phyloP scores from a whole-genome alignment of 2,329 filamentous ascomycete species.

The Arthroderma uncinatum region DNA sequence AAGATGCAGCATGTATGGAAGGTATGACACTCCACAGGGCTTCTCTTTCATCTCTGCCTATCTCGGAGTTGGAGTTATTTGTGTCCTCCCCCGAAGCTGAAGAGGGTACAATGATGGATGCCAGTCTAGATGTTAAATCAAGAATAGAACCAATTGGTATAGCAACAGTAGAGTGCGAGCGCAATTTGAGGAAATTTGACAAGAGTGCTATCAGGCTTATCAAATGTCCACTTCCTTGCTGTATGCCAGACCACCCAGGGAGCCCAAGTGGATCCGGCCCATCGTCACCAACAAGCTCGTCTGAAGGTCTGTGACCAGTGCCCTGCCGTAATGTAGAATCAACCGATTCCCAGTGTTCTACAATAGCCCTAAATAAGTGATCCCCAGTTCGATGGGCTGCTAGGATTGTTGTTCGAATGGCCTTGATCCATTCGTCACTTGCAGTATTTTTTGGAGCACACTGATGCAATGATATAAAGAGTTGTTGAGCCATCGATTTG shows the following conservation, averaged over 20 bases:
- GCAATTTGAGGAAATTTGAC: conserved; percentile 49
- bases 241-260: conserved; percentile 63
- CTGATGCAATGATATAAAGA: conserved; percentile 62
- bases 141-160: conserved; percentile 57
- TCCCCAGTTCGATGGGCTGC: conserved; percentile 62
- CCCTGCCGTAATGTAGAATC: conserved; percentile 31
- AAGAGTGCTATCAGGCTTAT: conserved; percentile 55
- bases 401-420: conserved; percentile 50
- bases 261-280: conserved; percentile 41
- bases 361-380: conserved; percentile 62
- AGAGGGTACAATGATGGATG: conserved; percentile 50
- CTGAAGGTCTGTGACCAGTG: conserved; percentile 28
- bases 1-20: conserved; percentile 58
- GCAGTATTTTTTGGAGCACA: conserved; percentile 71
- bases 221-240: conserved; percentile 59
- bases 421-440: conserved; percentile 65
- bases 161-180: conserved; percentile 54
- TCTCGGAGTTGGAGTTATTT: conserved; percentile 54
- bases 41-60: conserved; percentile 71
- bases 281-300: conserved; percentile 27
- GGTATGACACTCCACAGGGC: conserved; percentile 64
- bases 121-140: conserved; percentile 59
- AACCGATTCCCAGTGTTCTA: conserved; percentile 70
- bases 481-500: conserved; percentile 47
- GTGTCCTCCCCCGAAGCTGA: conserved; percentile 36